These are phyloP conservation scores for Collariella sp. DNA, from an alignment of 495 filamentous ascomycete genomes.

Conservation along the genomic window DNA sequence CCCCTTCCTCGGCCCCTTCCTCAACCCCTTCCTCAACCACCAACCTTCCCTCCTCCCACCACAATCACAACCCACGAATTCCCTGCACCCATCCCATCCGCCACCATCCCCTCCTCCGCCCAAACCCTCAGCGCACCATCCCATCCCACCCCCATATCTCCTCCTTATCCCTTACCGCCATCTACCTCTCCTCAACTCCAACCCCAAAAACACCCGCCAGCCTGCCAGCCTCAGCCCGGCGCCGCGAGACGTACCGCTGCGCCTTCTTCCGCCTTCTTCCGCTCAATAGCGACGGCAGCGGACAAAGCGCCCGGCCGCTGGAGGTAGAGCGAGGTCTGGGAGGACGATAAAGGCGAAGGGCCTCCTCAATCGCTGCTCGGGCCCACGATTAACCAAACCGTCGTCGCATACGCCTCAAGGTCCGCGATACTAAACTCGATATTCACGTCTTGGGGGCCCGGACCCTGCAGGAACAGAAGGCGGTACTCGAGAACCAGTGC, in stretches of 20 bases:
- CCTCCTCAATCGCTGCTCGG: too few relatives aligned
- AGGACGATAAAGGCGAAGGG: too few relatives aligned
- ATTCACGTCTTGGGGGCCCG: conserved; percentile 11
- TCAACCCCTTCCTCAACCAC: conserved; percentile 17
- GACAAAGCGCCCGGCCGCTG: too few relatives aligned
- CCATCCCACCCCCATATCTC: conserved; percentile 23
- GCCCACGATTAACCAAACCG: too few relatives aligned
- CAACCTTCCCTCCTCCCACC: conserved; percentile 18
- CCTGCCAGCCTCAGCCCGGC: conserved; percentile 42
- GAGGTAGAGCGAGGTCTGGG: too few relatives aligned
- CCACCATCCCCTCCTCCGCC: conserved; percentile 29
- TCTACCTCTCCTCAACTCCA: conserved; percentile 42
- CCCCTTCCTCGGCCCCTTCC: conserved; percentile 28
- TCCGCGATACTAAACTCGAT: too few relatives aligned
- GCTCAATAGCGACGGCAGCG: neutral
- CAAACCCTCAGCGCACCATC: too few relatives aligned
- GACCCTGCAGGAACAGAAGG: too few relatives aligned
- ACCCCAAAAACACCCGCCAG: conserved; percentile 46
- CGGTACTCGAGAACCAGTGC: conserved; percentile 26
- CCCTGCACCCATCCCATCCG: conserved; percentile 30
- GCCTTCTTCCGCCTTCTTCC: conserved; percentile 32
- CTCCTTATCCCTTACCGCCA: conserved; percentile 32
- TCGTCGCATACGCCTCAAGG: too few relatives aligned
- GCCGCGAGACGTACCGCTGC: conserved; percentile 36
- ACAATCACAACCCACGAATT: too few relatives aligned